phyloP scores from a whole-genome alignment of 129 eudicot species.

The Apium graveolens region DNA sequence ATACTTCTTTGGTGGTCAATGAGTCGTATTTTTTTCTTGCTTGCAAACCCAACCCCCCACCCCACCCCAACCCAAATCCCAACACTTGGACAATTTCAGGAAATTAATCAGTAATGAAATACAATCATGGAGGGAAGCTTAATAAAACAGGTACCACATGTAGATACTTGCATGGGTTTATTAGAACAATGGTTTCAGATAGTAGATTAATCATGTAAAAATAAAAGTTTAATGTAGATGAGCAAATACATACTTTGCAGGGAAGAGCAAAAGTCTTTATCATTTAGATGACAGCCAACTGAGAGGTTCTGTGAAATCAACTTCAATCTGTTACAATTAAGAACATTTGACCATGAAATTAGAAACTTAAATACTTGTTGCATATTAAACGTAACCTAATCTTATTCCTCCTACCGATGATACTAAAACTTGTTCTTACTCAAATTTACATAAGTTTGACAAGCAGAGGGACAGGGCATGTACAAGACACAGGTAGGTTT shows the following conservation, averaged over 20 bases:
- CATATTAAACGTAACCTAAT: background rate
- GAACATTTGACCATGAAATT: constrained; percentile 10
- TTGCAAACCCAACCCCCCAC: no score
- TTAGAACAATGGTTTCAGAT: background rate
- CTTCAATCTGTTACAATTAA: constrained; percentile 13
- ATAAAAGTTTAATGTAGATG: constrained; percentile 3
- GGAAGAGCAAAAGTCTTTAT: constrained; percentile 37
- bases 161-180: background rate
- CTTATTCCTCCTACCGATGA: background rate
- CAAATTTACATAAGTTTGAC: background rate
- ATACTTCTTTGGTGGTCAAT: background rate
- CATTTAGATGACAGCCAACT: constrained; percentile 28
- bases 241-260: constrained; percentile 33
- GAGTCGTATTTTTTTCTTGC: no score
- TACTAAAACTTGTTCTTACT: background rate
- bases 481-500: background rate
- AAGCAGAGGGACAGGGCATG: background rate
- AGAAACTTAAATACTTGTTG: background rate
- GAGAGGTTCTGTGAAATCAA: constrained; percentile 8
- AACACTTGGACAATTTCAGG: background rate
- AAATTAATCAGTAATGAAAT: no score
- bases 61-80: no score
- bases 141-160: background rate
- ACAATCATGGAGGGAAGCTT: background rate
- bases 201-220: background rate